Percentiles rank a stretch among this genome's conserved stretches.
These are phyloP conservation scores for Metschnikowia proteae DNA, from an alignment of 805 yeast species.

Conservation along the genomic window DNA sequence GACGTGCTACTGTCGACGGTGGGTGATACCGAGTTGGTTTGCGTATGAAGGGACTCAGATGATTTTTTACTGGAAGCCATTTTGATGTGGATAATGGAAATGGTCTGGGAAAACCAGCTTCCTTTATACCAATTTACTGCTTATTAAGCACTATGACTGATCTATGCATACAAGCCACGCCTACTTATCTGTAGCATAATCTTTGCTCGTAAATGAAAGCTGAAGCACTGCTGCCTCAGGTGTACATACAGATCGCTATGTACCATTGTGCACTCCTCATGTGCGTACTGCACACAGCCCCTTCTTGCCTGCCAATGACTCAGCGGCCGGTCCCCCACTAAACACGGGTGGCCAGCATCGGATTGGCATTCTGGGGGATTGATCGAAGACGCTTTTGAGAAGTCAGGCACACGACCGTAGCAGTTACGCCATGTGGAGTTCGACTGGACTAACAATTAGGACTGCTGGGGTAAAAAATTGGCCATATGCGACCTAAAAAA, in stretches of 20 bases:
- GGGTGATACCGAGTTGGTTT: constrained; percentile 7
- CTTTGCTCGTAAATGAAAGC: background rate
- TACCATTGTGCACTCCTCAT: background rate
- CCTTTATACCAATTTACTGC: background rate
- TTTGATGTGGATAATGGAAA: background rate
- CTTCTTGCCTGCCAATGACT: background rate
- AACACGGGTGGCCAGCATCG: background rate
- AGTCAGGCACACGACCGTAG: too few species aligned
- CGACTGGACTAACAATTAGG: too few species aligned
- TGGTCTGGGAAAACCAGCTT: too few species aligned
- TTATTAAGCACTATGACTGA: background rate
- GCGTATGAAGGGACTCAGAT: constrained; percentile 7
- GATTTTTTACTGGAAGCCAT: constrained; percentile 12
- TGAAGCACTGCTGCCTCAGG: background rate
- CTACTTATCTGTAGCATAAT: too few species aligned
- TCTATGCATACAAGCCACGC: background rate
- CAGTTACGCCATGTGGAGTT: too few species aligned
- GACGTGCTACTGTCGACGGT: constrained; percentile 4
- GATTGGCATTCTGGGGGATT: too few species aligned
- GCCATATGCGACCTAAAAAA: constrained; percentile 5
- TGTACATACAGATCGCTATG: background rate
- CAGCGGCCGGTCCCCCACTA: background rate
- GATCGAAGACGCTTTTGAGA: too few species aligned
- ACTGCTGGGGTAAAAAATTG: too few species aligned
- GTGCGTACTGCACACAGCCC: background rate